Evolutionary conservation across 768 basidiomycete species (phyloP), one percentile per base, ranked within the genome.

Genomic region (Lactarius deliciosus): DNA sequence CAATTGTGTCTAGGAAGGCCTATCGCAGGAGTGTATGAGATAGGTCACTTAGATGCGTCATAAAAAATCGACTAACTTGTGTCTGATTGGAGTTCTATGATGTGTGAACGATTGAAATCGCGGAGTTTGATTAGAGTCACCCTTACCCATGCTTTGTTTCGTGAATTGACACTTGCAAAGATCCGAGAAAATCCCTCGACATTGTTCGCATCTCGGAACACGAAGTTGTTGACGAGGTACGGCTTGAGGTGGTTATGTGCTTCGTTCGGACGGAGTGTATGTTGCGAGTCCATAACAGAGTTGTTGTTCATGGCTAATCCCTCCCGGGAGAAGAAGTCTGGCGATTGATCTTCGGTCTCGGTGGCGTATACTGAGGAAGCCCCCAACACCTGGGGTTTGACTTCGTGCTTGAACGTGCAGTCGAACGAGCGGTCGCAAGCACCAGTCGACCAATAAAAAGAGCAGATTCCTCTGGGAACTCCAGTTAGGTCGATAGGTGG

Each of bases 371-470:
- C 55, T 2, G 38, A 40, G 28, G 64, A 25, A 10, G 54, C 47
- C 10, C 22, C 64, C 38, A 28, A 47, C 36, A 41, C 63, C 30
- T 25, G 47, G 16, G 69, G 53, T 30, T 63, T 72, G 41, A 57
- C 59, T 25, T 69, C 53, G 57, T 78, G 77, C 62, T 64, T 67
- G 64, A 66, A 76, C 0, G 60, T 65, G 59, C 77, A 78, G 15
- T 74, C 73, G 47, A 75, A 75, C 5, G 60, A 54, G 2, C 68
- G 70, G 41, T 64, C 54, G 45, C 77, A 78, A 10, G 62, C 60
- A 54, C 77, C 77, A 41, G 69, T 68, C 1, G 71, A 65, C 74
- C 74, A 78, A 66, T 60, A 78, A 45, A 73, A 73, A 11, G 62
- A 45, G 65, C 76, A 77, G 2, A 72, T 56, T n/a, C 73, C 73